Percentiles rank a stretch among this genome's conserved stretches.
phyloP scores from a whole-genome alignment of 2,329 filamentous ascomycete species.

The Aspergillus japonicus region DNA sequence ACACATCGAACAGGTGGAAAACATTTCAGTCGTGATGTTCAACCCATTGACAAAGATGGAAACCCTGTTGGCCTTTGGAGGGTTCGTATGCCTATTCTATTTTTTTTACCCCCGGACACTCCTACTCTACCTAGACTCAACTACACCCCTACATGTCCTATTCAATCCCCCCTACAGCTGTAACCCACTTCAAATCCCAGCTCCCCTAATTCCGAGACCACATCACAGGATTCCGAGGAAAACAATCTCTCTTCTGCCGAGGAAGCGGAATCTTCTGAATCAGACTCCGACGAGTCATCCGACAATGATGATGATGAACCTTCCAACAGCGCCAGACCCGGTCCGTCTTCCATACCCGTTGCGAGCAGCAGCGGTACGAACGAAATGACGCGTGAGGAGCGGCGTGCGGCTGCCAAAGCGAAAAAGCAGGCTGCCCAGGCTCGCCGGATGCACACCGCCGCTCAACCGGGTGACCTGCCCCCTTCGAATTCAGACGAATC shows the following conservation, averaged over 20 bases:
- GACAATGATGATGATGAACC: constrained; percentile 52
- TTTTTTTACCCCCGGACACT: no score
- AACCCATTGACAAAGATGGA: constrained; percentile 83
- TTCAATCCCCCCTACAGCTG: not conserved
- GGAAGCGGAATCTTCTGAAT: constrained; percentile 48
- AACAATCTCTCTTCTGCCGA: constrained; percentile 40
- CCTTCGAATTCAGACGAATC: constrained; percentile 61
- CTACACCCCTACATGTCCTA: no score
- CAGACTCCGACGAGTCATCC: constrained; percentile 47
- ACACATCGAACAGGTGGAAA: constrained; percentile 69
- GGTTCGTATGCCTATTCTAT: constrained; percentile 45
- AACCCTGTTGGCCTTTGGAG: constrained; percentile 88
- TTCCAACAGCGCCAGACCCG: constrained; percentile 45
- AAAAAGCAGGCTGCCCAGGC: constrained; percentile 87
- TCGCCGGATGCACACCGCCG: constrained; percentile 66
- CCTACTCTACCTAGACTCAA: no score
- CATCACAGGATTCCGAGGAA: constrained; percentile 36
- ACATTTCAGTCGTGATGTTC: constrained; percentile 88
- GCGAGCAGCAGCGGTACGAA: constrained; percentile 34
- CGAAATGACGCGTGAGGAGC: constrained; percentile 77
- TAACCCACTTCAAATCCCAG: not conserved
- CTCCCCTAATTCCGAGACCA: not conserved
- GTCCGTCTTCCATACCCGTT: constrained; percentile 26
- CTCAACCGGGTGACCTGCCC: constrained; percentile 83
- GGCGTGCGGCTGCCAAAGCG: constrained; percentile 82